Conservation (phyloP, 208 protist species). For the Trypanosoma lewisi region DNA sequence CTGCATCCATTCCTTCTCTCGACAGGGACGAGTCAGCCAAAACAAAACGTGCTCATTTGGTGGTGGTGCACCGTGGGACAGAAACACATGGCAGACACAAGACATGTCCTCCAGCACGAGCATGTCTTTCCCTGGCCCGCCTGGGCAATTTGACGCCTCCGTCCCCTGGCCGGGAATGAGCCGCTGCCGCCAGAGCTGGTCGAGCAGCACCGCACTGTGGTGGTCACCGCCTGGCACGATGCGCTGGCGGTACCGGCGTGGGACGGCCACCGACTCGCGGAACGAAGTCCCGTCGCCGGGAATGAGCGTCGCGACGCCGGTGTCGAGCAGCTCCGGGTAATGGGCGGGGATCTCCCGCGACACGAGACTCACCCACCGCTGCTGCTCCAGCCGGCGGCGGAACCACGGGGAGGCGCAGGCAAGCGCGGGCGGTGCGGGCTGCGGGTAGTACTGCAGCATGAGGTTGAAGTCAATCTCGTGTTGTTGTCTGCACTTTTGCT, state of each 20-base stretch:
- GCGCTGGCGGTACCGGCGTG: background rate
- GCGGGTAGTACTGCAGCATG: conserved; percentile 24
- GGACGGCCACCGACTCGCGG: conserved; percentile 1
- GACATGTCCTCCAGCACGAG: conserved; percentile 42
- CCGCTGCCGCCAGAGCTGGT: conserved; percentile 6
- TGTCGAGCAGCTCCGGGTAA: conserved; percentile 5
- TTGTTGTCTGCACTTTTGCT: background rate
- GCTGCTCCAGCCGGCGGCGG: conserved; percentile 34
- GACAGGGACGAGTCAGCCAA: conserved; percentile 8
- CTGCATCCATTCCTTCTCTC: background rate
- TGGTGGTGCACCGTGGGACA: conserved; percentile 13
- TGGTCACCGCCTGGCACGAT: background rate
- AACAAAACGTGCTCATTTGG: conserved; percentile 7
- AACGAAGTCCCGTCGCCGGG: background rate
- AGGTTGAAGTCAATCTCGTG: conserved; percentile 23
- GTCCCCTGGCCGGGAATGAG: background rate
- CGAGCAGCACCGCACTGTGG: conserved; percentile 12
- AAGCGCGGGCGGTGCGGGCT: conserved; percentile 24
- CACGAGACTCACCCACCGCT: conserved; percentile 19
- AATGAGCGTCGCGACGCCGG: background rate
- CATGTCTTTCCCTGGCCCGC: background rate
- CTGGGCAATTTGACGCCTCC: background rate
- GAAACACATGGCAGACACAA: conserved; percentile 36
- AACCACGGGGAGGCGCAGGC: conserved; percentile 25
- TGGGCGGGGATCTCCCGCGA: background rate